Evolutionary conservation across 2,329 filamentous ascomycete genomes (phyloP), one percentile per base, ranked within the genome.

Genomic region (Microcyclosporella mali): DNA sequence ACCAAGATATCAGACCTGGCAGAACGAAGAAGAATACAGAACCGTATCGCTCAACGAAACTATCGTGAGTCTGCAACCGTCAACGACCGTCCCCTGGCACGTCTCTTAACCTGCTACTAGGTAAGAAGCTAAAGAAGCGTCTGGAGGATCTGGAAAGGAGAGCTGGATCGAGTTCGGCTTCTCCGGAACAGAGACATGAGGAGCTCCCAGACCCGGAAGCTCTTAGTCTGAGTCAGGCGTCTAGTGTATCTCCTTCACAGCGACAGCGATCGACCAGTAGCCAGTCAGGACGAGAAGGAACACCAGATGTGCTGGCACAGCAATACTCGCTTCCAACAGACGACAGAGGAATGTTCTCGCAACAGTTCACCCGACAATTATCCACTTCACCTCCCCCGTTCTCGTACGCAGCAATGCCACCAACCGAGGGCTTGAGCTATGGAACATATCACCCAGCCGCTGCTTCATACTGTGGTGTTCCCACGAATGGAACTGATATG

Each of bases 1-100:
- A 95, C 90, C 63, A 94, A 95, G 79, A 95, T 97, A 65, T 94
- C 90, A 45, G 90, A 97, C 67, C 82, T 97, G 47, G 90, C 89
- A 39, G 90, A 97, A 71, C 82, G 92, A 62, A 77, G 89, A 60
- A 80, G 89, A 63, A 95, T 95, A 71, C 89, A 97, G 70, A 97
- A 97, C 72, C 82, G 90, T 57, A 95, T 97, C 75, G 90, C 90
- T 56, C 90, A 97, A 71, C 84, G 89, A 60, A 95, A 95, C 73
- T 95, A 95, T 72, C 88, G 88, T 94, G 74, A 65, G 82, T 77
- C 16, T 47, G 6, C 16, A 21, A 28, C 15, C 9, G 11, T 15
- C 14, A 6, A 19, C 14, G 33, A 17, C 27, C 29, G 33, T 4
- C n/a, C 14, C 15, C 3, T 18, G 9, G 33, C 10, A 35, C 19